Percentiles rank a stretch among this genome's conserved stretches.
phyloP scores from a whole-genome alignment of 495 filamentous ascomycete species.

The Xylaria venustula region DNA sequence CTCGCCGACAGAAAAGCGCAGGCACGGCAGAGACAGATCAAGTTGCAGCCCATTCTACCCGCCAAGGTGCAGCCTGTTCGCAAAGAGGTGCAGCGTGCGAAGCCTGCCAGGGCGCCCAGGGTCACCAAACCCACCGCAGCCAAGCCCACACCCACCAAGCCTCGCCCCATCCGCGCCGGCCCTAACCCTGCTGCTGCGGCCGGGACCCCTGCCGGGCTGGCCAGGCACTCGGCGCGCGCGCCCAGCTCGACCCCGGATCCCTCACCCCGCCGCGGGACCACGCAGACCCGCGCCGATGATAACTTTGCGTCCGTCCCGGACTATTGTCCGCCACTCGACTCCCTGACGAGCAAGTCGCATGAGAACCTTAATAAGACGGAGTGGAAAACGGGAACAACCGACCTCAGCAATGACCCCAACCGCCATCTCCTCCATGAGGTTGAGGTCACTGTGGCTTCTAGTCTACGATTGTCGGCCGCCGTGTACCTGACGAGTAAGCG shows the following conservation, averaged over 20 bases:
- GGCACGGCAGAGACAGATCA: slow-evolving; percentile 26
- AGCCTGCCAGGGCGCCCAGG: slow-evolving; percentile 37
- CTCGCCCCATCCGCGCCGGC: slow-evolving; percentile 26
- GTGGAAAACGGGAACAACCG: slow-evolving; percentile 80
- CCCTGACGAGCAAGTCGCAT: slow-evolving; percentile 47
- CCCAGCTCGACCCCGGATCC: slow-evolving; percentile 44
- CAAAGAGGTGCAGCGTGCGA: slow-evolving; percentile 33
- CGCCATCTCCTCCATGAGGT: slow-evolving; percentile 72
- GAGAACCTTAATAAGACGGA: slow-evolving; percentile 79
- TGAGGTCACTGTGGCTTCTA: slow-evolving; percentile 75
- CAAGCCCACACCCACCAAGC: slow-evolving; percentile 4
- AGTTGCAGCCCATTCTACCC: slow-evolving; percentile 41
- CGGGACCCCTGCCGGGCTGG: slow-evolving; percentile 32
- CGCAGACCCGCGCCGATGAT: slow-evolving; percentile 74
- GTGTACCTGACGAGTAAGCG: slow-evolving; percentile 95
- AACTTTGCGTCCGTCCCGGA: slow-evolving; percentile 79
- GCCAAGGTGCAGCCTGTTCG: slow-evolving; percentile 30
- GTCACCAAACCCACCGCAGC: slow-evolving; percentile 38
- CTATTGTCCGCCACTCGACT: slow-evolving; percentile 69
- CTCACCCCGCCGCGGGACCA: slow-evolving; percentile 35
- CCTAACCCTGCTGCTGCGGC: slow-evolving; percentile 26
- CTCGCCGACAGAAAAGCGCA: slow-evolving; percentile 46
- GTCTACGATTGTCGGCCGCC: slow-evolving; percentile 80
- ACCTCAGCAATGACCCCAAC: slow-evolving; percentile 78
- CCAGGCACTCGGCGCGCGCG: slow-evolving; percentile 24